Conservation (phyloP, 2,329 filamentous ascomycete species). For the Metarhizium humberi region DNA sequence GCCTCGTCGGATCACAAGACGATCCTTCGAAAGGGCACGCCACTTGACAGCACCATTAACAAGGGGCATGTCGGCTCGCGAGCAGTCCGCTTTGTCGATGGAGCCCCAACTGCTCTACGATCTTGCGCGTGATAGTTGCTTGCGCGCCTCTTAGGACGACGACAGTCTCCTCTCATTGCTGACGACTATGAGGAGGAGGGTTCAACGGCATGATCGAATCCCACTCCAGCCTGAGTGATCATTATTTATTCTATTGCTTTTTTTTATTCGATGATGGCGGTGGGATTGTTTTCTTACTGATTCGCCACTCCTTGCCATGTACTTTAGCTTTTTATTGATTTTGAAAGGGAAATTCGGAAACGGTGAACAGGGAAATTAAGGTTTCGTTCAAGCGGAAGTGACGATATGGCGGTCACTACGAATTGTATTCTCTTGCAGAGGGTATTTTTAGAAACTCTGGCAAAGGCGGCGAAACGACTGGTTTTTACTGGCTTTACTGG, state of each 20-base stretch:
- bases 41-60: slow-evolving; percentile 23
- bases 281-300: not conserved
- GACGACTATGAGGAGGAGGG: not conserved
- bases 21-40: slow-evolving; percentile 34
- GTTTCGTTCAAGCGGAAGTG: slow-evolving; percentile 19
- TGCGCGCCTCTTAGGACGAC: not conserved
- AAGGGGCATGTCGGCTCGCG: slow-evolving; percentile 27
- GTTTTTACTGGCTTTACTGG: not conserved
- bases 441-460: slow-evolving; percentile 2
- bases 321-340: not conserved
- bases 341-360: not conserved
- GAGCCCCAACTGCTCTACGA: slow-evolving; percentile 25
- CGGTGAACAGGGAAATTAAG: slow-evolving; percentile 8
- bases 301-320: slow-evolving; percentile 5
- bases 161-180: not conserved
- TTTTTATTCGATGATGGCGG: not conserved
- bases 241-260: not conserved
- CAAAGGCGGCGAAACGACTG: slow-evolving; percentile 2
- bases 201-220: not conserved
- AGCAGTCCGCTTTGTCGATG: slow-evolving; percentile 33
- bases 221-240: not conserved
- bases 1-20: slow-evolving; percentile 31
- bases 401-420: slow-evolving; percentile 21
- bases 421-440: slow-evolving; percentile 15
- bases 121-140: slow-evolving; percentile 26